Evolutionary conservation across 2,329 filamentous ascomycete species (phyloP), one percentile per base, ranked within the genome.

Genomic region (Nemania sp.): DNA sequence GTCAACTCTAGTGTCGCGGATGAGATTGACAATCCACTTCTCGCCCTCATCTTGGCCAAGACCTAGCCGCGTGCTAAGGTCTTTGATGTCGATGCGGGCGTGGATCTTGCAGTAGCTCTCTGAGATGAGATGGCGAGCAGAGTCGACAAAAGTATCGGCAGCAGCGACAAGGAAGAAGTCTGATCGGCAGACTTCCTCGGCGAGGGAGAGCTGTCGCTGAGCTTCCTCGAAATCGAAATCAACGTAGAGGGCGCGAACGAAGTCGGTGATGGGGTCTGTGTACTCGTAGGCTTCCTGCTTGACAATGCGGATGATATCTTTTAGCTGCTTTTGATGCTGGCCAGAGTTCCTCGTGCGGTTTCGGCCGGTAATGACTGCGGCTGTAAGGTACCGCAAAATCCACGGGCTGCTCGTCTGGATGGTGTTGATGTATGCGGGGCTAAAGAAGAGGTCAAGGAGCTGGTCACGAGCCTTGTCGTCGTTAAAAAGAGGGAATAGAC

Each of bases 21-120:
- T 99, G 72, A 99, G 88, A 86, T 99, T 99, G 76, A 99, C 96
- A 78, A 99, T 99, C 96, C 96, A 99, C 87, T 99, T 99, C 89
- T 99, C 96, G 77, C 96, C 96, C 78, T 98, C 96, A 79, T 97
- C 93, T 77, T 94, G 91, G 79, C 92, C 93, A 73, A 99, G 87
- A 73, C 95, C 96, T 68, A 99, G 90, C 80, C 96, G 93, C 72
- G 90, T 92, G 73, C 94, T 97, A 67, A 99, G 89, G 77, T 98
- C 96, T 88, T 94, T 94, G 81, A 99, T 98, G 81, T 98, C 95
- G 80, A 99, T 99, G 76, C 95, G 89, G 80, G 97, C 94, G 82
- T 98, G 97, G 80, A 99, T 99, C 89, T 98, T 98, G 93, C 96
- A 99, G 88, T 99, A 99, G 81, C 90, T 94, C 86, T 99, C 96